A percentile compares a stretch with the other conserved stretches of the same genome.
Evolutionary conservation across 2,329 filamentous ascomycete genomes (phyloP).

Genomic region (Aspergillus ruber): DNA sequence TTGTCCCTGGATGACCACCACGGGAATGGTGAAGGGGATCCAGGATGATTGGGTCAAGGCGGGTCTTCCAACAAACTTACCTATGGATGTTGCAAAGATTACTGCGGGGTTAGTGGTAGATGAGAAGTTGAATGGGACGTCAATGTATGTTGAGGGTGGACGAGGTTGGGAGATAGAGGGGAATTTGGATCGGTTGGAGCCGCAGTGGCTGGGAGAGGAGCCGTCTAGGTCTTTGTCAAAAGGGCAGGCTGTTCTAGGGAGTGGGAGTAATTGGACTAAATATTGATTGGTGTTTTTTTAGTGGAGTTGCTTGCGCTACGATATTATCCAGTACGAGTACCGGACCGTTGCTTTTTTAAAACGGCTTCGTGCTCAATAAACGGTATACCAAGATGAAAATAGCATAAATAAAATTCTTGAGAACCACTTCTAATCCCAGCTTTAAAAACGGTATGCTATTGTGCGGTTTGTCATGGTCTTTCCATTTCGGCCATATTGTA

Average conservation of each 20-base stretch:
- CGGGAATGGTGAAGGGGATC: slow-evolving; percentile 30
- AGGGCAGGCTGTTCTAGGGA: slow-evolving; percentile 29
- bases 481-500: no score
- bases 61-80: slow-evolving; percentile 34
- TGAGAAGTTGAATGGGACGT: slow-evolving; percentile 31
- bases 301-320: no score
- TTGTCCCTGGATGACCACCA: slow-evolving; percentile 41
- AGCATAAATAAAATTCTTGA: no score
- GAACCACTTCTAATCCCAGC: no score
- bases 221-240: slow-evolving; percentile 27
- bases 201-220: slow-evolving; percentile 39
- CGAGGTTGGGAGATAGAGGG: slow-evolving; percentile 41
- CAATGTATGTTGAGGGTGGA: slow-evolving; percentile 40
- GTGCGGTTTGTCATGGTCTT: no score
- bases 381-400: no score
- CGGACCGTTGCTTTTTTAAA: no score
- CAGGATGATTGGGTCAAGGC: slow-evolving; percentile 31
- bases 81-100: slow-evolving; percentile 35
- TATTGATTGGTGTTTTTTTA: no score
- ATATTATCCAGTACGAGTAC: no score
- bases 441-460: no score
- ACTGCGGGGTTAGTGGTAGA: slow-evolving; percentile 33
- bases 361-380: no score
- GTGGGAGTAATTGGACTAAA: slow-evolving; percentile 15
- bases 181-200: slow-evolving; percentile 35